Evolutionary conservation across 2,329 filamentous ascomycete species (phyloP), one percentile per base, ranked within the genome.

Genomic region (Elsinoe necatrix): DNA sequence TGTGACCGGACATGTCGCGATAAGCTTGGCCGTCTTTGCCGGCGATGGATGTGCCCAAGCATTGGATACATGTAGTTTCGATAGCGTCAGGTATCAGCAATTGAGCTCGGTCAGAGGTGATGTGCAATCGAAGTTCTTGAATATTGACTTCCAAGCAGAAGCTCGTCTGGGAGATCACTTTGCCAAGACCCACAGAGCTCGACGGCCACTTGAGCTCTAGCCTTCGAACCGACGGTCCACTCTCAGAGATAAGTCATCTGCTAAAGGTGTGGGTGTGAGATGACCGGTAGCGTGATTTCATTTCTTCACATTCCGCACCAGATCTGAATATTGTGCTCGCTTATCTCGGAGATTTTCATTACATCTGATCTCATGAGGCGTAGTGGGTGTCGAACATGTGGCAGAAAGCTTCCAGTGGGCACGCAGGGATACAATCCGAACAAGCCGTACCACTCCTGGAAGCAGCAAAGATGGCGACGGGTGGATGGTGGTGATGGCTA

Each of bases 321-420:
- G 21, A 45, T 45, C 41, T 45, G 20, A 45, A 25, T 9, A 45
- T 45, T 20, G 18, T 25, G 23, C 45, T 50, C 25, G 45, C 25
- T 50, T 50, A 34, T 50, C 45, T 34, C 43, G 43, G 43, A 12
- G 43, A 48, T 16, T 25, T 48, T 31, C 18, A 23, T 18, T 31
- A 20, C 45, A 34, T 31, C 45, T 50, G 45, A 50, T 50, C 45
- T 50, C 45, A 50, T 50, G 23, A 16, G 16, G 25, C 18, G 45
- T 50, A 31, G 27, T 34, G 9, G 45, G 34, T 21, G 45, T 29
- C 27, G 25, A 50, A 50, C 27, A 34, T 34, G 27, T 29, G 23
- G 27, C 27, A 29, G 25, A 50, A 21, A 16, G 45, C 23, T 9
- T 31, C 14, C 27, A 18, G 18, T 9, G 14, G 5, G n/a, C 27